Conservation (phyloP, 345 rosid genomes). For the Cardamine resedifolia region DNA sequence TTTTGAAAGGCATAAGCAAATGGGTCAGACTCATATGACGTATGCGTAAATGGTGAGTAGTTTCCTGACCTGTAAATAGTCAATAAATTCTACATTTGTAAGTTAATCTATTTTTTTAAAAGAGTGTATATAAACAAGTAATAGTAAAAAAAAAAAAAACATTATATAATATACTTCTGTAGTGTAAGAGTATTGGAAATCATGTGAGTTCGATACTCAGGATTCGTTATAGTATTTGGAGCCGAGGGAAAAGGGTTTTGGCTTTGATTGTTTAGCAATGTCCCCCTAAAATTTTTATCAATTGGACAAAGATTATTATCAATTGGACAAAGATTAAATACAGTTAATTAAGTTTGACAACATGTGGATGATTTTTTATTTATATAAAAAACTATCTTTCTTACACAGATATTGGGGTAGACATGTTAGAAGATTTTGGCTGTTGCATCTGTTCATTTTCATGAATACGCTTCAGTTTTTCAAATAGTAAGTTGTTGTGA, state of each 20-base stretch:
- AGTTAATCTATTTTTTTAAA: neutral
- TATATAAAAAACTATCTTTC: neutral
- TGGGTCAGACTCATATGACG: slow-evolving; percentile 1
- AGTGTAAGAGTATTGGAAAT: neutral
- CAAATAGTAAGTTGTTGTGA: neutral
- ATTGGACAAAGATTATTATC: too few relatives aligned
- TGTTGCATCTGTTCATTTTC: slow-evolving; percentile 15
- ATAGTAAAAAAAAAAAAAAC: too few relatives aligned
- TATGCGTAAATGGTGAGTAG: slow-evolving; percentile 1
- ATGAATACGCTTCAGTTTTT: slow-evolving; percentile 7
- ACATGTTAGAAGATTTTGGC: slow-evolving; percentile 3
- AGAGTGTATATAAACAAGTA: neutral
- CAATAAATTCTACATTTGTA: neutral
- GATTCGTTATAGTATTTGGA: slow-evolving; percentile 9
- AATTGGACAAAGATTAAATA: slow-evolving; percentile 6
- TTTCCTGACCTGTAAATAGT: slow-evolving; percentile 5
- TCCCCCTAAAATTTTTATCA: neutral
- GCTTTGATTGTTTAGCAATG: neutral
- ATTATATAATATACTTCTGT: neutral
- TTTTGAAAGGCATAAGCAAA: slow-evolving; percentile 13
- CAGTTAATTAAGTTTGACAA: neutral
- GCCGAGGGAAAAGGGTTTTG: neutral
- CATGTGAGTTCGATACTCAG: slow-evolving; percentile 2
- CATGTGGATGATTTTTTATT: neutral
- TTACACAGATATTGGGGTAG: slow-evolving; percentile 11